Percentiles rank a stretch among this genome's conserved stretches.
Conservation (phyloP, 2,329 filamentous ascomycete species). For the Aspergillus neoniger region DNA sequence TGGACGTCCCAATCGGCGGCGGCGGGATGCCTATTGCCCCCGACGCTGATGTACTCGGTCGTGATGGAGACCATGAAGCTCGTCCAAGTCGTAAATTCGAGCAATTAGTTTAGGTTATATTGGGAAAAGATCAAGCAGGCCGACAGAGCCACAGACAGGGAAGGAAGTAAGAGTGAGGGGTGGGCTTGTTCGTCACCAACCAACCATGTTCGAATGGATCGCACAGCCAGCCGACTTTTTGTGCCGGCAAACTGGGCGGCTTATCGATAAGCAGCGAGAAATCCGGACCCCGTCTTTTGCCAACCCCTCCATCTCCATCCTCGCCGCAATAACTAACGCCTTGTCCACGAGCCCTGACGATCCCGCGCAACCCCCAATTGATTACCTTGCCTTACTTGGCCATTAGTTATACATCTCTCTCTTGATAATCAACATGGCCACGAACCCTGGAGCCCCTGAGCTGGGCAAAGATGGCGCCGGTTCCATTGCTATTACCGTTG, state of each 20-base stretch:
- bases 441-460: conserved; percentile 7
- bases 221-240: conserved; percentile 23
- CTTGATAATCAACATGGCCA: neutral
- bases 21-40: conserved; percentile 85
- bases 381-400: neutral
- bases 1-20: conserved; percentile 83
- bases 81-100: neutral
- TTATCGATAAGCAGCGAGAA: conserved; percentile 43
- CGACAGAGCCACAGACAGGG: neutral
- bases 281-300: neutral
- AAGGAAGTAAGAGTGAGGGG: neutral
- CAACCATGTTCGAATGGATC: neutral
- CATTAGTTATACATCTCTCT: neutral
- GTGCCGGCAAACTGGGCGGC: conserved; percentile 26
- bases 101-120: neutral
- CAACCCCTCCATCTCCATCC: neutral
- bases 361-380: too few relatives aligned
- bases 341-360: neutral
- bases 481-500: conserved; percentile 64
- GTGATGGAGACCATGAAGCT: conserved; percentile 41
- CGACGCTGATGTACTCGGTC: conserved; percentile 67
- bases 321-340: neutral
- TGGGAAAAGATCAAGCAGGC: neutral
- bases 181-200: neutral
- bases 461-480: conserved; percentile 13